Evolutionary conservation across 2,329 filamentous ascomycete species (phyloP), one percentile per base, ranked within the genome.

Genomic region (Keithomyces neogunnii): DNA sequence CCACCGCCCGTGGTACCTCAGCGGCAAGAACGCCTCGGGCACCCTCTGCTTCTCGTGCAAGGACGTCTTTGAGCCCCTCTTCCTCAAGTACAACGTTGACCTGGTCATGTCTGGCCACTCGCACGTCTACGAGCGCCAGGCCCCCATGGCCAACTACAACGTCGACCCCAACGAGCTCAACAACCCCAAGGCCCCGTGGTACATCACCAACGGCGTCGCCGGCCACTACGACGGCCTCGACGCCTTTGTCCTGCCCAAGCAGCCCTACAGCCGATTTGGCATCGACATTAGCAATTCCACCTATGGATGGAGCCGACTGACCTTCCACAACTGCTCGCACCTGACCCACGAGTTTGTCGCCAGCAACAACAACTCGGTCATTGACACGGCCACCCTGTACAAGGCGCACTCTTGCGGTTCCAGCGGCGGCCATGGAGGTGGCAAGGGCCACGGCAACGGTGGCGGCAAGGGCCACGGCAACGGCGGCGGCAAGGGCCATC

Each of bases 11-110:
- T 74, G 74, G 74, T 80, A 79, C 62, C 66, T 68, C 3, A 61
- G 62, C 10, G 58, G 62, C 35, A 46, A 43, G 11, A 28, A 44
- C 30, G 58, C 53, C 11, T 19, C 19, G 19, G 19, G 19, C 19
- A 19, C 19, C 19, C 19, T 19, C 19, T 82, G 78, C 64, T 50
- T 35, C 10, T 59, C 72, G 0, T 81, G 78, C 65, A 73, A 77
- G 53, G 55, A 53, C 0, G 77, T 76, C 1, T 82, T 81, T 52
- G 78, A 82, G 64, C 63, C 66, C 1, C 60, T 81, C 3, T 62
- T 82, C 5, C 77, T 78, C 63, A 68, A 71, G 49, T 79, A 81
- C 59, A 77, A 76, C 29, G 78, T 82, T 26, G 79, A 82, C 55
- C 62, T 81, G 3, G 77, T 64, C 31, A 65, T 82, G 5, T 78